Percentiles rank a stretch among this genome's conserved stretches.
Conservation (phyloP, 2,329 filamentous ascomycete genomes). For the Ceratocystis harringtonii region DNA sequence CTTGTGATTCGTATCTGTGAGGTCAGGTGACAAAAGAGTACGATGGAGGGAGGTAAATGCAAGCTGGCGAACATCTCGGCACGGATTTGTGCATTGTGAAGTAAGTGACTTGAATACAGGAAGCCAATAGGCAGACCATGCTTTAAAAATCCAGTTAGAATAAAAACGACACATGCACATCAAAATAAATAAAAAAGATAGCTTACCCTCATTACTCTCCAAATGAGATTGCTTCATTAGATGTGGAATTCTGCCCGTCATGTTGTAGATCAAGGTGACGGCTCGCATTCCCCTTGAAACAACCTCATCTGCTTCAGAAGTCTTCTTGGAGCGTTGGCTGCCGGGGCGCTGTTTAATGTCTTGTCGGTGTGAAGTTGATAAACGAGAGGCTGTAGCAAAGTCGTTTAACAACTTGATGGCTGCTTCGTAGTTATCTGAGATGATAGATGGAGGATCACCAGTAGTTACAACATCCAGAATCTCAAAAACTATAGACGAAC, state of each 20-base stretch:
- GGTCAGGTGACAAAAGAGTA: slow-evolving; percentile 66
- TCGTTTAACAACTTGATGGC: slow-evolving; percentile 73
- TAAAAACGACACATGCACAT: too few species aligned
- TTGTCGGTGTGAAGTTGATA: neutral
- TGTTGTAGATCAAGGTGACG: slow-evolving; percentile 63
- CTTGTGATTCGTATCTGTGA: slow-evolving; percentile 68
- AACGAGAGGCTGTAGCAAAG: slow-evolving; percentile 54
- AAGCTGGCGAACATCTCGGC: slow-evolving; percentile 78
- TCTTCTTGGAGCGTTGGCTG: slow-evolving; percentile 3
- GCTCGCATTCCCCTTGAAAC: slow-evolving; percentile 56
- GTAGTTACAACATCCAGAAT: slow-evolving; percentile 68
- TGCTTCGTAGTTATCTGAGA: slow-evolving; percentile 89
- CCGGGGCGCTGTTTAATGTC: slow-evolving; percentile 4
- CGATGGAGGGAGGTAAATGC: slow-evolving; percentile 77
- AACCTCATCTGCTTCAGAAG: slow-evolving; percentile 7
- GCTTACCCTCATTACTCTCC: slow-evolving; percentile 63
- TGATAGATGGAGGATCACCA: slow-evolving; percentile 65
- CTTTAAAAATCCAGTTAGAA: slow-evolving; percentile 29
- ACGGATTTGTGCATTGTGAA: slow-evolving; percentile 84
- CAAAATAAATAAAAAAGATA: neutral
- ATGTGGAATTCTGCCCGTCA: slow-evolving; percentile 67
- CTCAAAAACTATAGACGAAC: slow-evolving; percentile 65
- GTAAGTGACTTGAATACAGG: slow-evolving; percentile 84
- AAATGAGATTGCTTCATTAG: slow-evolving; percentile 89
- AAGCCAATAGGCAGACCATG: slow-evolving; percentile 96